phyloP scores from a whole-genome alignment of 208 protist species.

The Acanthamoeba lugdunensis region DNA sequence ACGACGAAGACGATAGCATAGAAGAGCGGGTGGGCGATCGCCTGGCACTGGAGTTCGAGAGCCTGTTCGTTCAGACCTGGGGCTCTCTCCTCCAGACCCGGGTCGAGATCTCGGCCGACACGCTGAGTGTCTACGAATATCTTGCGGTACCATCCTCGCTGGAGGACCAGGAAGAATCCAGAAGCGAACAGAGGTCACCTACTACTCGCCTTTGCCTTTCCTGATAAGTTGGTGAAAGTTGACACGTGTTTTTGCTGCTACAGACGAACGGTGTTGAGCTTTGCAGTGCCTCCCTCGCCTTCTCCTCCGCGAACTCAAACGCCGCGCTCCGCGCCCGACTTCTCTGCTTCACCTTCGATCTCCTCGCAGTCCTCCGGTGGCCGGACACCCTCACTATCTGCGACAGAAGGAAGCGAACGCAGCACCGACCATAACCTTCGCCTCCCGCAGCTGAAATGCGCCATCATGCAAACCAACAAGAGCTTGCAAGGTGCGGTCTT shows the following conservation, averaged over 20 bases:
- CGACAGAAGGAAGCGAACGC: no score
- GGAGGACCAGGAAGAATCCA: not conserved
- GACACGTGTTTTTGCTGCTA: not conserved
- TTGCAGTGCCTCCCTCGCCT: not conserved
- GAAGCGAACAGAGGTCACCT: not conserved
- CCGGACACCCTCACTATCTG: not conserved
- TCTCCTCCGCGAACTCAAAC: not conserved
- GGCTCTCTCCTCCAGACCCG: constrained; percentile 30
- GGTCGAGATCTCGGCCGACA: constrained; percentile 11
- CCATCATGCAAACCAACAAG: constrained; percentile 60
- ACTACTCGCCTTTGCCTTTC: not conserved
- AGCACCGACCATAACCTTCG: not conserved
- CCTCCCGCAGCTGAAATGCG: constrained; percentile 1
- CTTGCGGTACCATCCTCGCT: not conserved
- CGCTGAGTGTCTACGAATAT: constrained; percentile 10
- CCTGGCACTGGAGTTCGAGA: constrained; percentile 12
- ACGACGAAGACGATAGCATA: not conserved
- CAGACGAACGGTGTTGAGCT: constrained; percentile 2
- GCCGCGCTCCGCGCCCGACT: not conserved
- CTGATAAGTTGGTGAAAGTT: not conserved
- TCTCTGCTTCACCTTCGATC: not conserved
- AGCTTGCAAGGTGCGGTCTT: not conserved
- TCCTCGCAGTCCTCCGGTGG: not conserved
- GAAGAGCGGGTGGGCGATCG: constrained; percentile 36
- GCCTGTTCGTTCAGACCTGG: constrained; percentile 24